Conservation (phyloP, 2,329 filamentous ascomycete genomes). For the Cyanodermella asteris region DNA sequence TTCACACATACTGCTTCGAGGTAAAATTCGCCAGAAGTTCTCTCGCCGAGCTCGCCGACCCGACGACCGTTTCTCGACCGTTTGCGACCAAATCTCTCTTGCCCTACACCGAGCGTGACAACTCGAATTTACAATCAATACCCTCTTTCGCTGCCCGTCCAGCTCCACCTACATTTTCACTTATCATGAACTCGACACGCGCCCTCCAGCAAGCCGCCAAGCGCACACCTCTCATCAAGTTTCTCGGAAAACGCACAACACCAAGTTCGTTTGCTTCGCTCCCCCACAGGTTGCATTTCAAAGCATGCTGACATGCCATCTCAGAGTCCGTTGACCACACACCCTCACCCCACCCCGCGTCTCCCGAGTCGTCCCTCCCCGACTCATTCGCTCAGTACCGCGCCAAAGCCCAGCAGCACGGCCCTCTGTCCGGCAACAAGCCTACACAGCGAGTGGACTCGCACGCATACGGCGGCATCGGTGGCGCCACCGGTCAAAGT, state of each 20-base stretch:
- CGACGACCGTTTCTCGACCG: too few relatives aligned
- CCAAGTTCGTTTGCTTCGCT: conserved; percentile 15
- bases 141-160: too few relatives aligned
- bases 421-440: conserved; percentile 26
- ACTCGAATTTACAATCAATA: too few relatives aligned
- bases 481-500: conserved; percentile 41
- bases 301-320: conserved; percentile 1
- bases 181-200: neutral
- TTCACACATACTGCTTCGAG: too few relatives aligned
- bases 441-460: neutral
- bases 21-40: too few relatives aligned
- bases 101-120: too few relatives aligned
- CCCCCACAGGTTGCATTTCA: conserved; percentile 1
- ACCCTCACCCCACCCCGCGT: conserved; percentile 36
- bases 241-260: conserved; percentile 24
- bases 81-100: too few relatives aligned
- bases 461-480: conserved; percentile 21
- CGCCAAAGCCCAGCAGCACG: conserved; percentile 41
- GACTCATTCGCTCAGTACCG: conserved; percentile 41
- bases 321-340: conserved; percentile 25
- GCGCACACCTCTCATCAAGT: conserved; percentile 27
- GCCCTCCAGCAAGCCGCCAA: conserved; percentile 16
- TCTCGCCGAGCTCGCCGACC: too few relatives aligned
- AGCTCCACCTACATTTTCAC: neutral
- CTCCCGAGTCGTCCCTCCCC: conserved; percentile 31